Evolutionary conservation across 2,329 filamentous ascomycete genomes (phyloP), one percentile per base, ranked within the genome.

Genomic region (Tolypocladium inflatum): DNA sequence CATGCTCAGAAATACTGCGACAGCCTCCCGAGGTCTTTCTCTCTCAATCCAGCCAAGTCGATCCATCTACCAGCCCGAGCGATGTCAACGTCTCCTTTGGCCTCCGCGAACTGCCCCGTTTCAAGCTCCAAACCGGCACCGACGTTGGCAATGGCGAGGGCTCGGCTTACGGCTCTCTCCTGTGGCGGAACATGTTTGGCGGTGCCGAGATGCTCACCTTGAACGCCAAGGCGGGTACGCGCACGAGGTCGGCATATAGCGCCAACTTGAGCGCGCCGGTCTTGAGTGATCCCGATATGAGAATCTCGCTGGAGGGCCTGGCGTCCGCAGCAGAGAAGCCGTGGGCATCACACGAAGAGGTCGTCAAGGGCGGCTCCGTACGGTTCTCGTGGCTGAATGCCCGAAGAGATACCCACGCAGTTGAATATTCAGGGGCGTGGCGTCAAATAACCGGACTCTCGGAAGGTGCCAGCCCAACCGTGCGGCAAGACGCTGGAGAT

Each of bases 301-400:
- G 88, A 60, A 78, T 91, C 61, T 87, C 93, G 64, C 67, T 96
- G 60, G 92, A 96, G 63, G 91, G 83, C 1, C 78, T 96, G 51
- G 86, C 88, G 11, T 96, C 90, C 61, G 87, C 90, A 51, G 95
- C 90, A 0, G 83, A 93, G 61, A 97, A 97, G 74, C 83, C 86
- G 15, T 97, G 91, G 89, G 91, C 94, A 26, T 94, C 90, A 63
- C 93, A 99, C 69, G 93, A 97, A 66, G 93, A 99, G 74, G 85
- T 87, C 3, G 76, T 95, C 23, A 90, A 87, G 67, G 91, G 92
- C 19, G 91, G 83, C 23, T 87, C 84, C 65, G 77, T 88, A 15
- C 91, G 90, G 63, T 78, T 96, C 45, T 84, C 86, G 43, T 97
- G 90, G 88, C 73, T 87, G 42, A 85, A 82, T 54, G 68, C 76